These are phyloP conservation scores for Bacterosira constricta DNA, from an alignment of 108 stramenopile genomes.

Conservation along the genomic window DNA sequence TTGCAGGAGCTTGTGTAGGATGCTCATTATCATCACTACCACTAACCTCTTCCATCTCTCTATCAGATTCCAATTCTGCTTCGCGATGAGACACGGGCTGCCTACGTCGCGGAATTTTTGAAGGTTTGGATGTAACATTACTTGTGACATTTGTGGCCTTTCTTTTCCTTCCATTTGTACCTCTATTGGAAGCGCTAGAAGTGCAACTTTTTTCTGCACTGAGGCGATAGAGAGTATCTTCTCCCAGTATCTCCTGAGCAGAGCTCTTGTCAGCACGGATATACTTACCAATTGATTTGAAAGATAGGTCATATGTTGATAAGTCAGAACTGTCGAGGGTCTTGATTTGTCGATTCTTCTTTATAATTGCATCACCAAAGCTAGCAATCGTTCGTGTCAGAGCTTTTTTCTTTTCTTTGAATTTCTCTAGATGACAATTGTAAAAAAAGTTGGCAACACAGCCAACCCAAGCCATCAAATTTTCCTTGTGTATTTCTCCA, in stretches of 20 bases:
- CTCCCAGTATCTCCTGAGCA: not conserved
- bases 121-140: too few relatives aligned
- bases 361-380: not conserved
- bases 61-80: not conserved
- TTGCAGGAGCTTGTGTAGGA: not conserved
- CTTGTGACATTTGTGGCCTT: not conserved
- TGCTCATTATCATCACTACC: not conserved
- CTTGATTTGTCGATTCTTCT: not conserved
- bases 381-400: constrained; percentile 6
- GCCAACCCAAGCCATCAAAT: constrained; percentile 49
- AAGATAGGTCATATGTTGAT: not conserved
- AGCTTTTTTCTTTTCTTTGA: not conserved
- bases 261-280: constrained; percentile 5
- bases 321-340: not conserved
- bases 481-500: constrained; percentile 35
- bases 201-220: not conserved
- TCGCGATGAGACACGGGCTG: too few relatives aligned
- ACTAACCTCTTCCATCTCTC: not conserved
- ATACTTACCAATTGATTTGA: not conserved
- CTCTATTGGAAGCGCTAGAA: not conserved
- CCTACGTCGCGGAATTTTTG: not conserved
- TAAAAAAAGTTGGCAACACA: constrained; percentile 42
- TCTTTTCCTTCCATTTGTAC: not conserved
- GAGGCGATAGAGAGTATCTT: constrained; percentile 1
- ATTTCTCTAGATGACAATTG: constrained; percentile 30